These are phyloP conservation scores for Candida berthetii DNA, from an alignment of 805 yeast genomes.

Conservation along the genomic window DNA sequence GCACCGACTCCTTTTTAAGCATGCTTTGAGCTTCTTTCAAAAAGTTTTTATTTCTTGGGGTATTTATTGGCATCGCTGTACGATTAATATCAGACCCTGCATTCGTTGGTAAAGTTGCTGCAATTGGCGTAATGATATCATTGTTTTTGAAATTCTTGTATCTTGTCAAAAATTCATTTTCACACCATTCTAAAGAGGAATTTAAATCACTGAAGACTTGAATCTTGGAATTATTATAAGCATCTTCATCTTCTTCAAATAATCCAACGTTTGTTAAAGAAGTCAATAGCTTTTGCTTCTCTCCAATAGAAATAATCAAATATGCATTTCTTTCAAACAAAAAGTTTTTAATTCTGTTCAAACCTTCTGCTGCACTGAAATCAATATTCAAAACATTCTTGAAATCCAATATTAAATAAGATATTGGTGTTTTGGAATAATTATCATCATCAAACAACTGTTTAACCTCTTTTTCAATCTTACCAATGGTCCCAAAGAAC, in stretches of 20 bases:
- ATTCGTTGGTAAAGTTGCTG: neutral
- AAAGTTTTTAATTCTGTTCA: constrained; percentile 78
- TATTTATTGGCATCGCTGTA: constrained; percentile 16
- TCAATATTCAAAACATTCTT: constrained; percentile 76
- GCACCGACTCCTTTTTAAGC: constrained; percentile 21
- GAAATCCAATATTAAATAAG: constrained; percentile 80
- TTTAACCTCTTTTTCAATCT: constrained; percentile 74
- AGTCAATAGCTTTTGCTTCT: constrained; percentile 57
- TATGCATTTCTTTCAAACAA: constrained; percentile 63
- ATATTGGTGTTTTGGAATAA: constrained; percentile 50
- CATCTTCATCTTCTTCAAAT: constrained; percentile 35
- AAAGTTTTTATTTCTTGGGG: constrained; percentile 36
- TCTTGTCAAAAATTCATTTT: constrained; percentile 66
- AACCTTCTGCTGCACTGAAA: constrained; percentile 94
- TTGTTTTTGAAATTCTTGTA: constrained; percentile 22
- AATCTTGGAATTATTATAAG: constrained; percentile 24
- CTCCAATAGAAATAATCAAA: constrained; percentile 73
- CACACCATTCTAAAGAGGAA: constrained; percentile 94
- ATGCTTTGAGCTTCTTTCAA: constrained; percentile 31
- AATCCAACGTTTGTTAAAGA: constrained; percentile 82
- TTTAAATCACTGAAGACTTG: constrained; percentile 76
- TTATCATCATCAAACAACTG: constrained; percentile 46
- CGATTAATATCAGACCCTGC: neutral
- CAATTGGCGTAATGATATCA: constrained; percentile 1
- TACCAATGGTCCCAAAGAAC: constrained; percentile 94